These are phyloP conservation scores for Lotus japonicus DNA, from an alignment of 306 rosid genomes.

Conservation along the genomic window DNA sequence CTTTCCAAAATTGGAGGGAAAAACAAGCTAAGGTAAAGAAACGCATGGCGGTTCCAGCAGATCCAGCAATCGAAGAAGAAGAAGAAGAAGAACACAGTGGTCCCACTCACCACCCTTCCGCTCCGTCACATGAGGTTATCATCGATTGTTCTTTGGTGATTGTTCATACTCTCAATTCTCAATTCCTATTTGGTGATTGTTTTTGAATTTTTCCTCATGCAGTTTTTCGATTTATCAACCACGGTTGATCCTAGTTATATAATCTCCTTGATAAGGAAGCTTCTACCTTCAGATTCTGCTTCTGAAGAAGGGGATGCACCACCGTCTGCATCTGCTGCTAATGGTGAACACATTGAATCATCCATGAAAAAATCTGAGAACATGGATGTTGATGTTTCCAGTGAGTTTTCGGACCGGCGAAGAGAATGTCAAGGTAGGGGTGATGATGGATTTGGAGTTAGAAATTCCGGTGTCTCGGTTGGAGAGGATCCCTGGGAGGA, in stretches of 20 bases:
- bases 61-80: constrained; percentile 23
- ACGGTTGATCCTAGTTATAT: constrained; percentile 92
- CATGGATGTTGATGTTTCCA: constrained; percentile 43
- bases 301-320: constrained; percentile 23
- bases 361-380: constrained; percentile 22
- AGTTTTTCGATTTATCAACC: constrained; percentile 81
- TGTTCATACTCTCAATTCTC: no score
- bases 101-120: constrained; percentile 59
- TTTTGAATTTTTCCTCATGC: constrained; percentile 39
- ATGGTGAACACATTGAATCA: background rate
- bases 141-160: no score
- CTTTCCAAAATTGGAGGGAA: constrained; percentile 31
- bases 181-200: no score
- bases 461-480: background rate
- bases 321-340: constrained; percentile 15
- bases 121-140: constrained; percentile 76
- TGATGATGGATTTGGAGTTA: constrained; percentile 18
- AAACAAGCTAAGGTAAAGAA: background rate
- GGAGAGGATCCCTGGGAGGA: constrained; percentile 74
- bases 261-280: constrained; percentile 83
- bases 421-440: constrained; percentile 17
- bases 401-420: constrained; percentile 14
- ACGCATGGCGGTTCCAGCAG: constrained; percentile 40
- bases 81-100: constrained; percentile 28
- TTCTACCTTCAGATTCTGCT: constrained; percentile 44